Conservation (phyloP, 768 basidiomycete genomes). For the Lactifluus volemus region DNA sequence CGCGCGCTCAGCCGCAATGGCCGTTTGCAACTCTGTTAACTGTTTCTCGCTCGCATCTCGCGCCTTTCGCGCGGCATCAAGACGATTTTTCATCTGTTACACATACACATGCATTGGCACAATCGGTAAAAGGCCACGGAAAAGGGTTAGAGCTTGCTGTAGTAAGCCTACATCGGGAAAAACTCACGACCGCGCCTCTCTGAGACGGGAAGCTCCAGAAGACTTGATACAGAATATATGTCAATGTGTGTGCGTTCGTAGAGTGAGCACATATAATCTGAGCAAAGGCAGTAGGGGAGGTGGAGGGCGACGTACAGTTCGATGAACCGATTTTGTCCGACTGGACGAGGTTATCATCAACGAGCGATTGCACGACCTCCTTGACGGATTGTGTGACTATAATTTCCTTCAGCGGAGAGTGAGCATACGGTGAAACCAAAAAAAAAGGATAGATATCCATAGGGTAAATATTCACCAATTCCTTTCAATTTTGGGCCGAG, state of each 20-base stretch:
- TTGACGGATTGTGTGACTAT: slow-evolving; percentile 86
- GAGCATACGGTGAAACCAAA: neutral
- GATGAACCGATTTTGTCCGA: slow-evolving; percentile 91
- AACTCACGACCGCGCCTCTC: slow-evolving; percentile 58
- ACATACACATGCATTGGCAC: too few species aligned
- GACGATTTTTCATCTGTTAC: slow-evolving; percentile 47
- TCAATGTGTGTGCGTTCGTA: neutral
- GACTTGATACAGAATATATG: slow-evolving; percentile 40
- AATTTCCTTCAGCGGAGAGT: neutral
- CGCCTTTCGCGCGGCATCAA: slow-evolving; percentile 42
- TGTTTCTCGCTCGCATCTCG: slow-evolving; percentile 37
- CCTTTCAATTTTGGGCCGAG: slow-evolving; percentile 83
- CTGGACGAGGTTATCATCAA: slow-evolving; percentile 80
- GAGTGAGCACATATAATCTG: neutral
- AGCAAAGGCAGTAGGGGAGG: slow-evolving; percentile 6
- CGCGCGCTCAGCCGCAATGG: slow-evolving; percentile 43
- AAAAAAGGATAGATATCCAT: neutral
- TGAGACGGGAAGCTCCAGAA: slow-evolving; percentile 97
- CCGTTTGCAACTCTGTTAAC: slow-evolving; percentile 38
- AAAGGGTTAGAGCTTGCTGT: neutral
- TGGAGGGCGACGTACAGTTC: slow-evolving; percentile 55
- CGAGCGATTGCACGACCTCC: slow-evolving; percentile 80
- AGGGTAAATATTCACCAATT: slow-evolving; percentile 48
- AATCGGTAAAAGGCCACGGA: neutral
- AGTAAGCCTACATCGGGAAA: neutral